Percentiles rank a stretch among this genome's conserved stretches.
Conservation (phyloP, 2,329 filamentous ascomycete genomes). For the Colletotrichum sp. region DNA sequence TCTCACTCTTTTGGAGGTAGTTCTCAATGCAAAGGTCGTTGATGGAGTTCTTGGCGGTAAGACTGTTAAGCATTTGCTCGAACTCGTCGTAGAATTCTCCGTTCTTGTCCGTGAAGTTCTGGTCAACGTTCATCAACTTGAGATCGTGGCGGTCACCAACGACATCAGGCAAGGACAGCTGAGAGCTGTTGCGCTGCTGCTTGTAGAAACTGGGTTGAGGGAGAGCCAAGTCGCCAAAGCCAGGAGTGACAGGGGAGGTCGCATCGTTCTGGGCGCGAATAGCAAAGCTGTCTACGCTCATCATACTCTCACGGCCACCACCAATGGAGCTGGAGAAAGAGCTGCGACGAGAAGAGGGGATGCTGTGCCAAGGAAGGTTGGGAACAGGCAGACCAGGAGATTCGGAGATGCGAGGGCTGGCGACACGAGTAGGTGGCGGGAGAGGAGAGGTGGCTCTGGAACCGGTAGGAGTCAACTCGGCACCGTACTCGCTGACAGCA, state of each 20-base stretch:
- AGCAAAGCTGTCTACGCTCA: conserved; percentile 30
- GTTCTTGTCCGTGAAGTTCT: conserved; percentile 69
- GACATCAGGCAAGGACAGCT: conserved; percentile 60
- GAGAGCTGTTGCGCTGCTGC: conserved; percentile 45
- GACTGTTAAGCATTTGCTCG: conserved; percentile 58
- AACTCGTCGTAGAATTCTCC: conserved; percentile 66
- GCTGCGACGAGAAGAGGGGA: conserved; percentile 17
- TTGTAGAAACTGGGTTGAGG: conserved; percentile 21
- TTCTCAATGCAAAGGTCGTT: conserved; percentile 67
- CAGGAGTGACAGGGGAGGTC: not conserved
- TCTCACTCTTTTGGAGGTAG: conserved; percentile 68
- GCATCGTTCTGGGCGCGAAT: conserved; percentile 24
- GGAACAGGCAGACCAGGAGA: conserved; percentile 15
- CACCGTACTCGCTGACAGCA: conserved; percentile 11
- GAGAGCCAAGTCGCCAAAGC: conserved; percentile 13
- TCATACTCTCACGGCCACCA: conserved; percentile 17
- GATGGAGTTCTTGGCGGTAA: conserved; percentile 62
- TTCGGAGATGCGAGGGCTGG: conserved; percentile 12
- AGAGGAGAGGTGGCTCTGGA: conserved; percentile 13
- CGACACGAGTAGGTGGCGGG: conserved; percentile 8
- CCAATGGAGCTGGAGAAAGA: conserved; percentile 17
- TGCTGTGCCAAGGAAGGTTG: conserved; percentile 13
- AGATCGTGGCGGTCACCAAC: conserved; percentile 67
- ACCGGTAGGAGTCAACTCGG: conserved; percentile 2
- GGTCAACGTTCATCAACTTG: conserved; percentile 69